Conservation (phyloP, 2,329 filamentous ascomycete genomes). For the Venturia aucupariae region DNA sequence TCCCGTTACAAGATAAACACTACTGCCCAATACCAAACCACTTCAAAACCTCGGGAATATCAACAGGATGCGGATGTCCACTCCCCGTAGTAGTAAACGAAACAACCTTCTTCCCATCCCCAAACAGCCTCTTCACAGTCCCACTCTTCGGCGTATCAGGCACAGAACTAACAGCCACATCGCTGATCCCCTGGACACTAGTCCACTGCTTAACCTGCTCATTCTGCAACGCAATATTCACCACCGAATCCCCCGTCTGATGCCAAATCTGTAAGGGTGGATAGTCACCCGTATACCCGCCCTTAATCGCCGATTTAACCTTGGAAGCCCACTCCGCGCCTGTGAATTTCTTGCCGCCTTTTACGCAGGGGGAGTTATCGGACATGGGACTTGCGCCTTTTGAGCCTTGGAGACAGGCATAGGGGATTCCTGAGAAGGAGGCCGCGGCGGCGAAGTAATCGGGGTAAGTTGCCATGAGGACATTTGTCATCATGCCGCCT, state of each 20-base stretch:
- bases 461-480: slow-evolving; percentile 38
- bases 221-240: background rate
- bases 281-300: slow-evolving; percentile 25
- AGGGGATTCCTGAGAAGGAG: slow-evolving; percentile 40
- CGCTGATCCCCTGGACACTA: background rate
- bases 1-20: too few species aligned
- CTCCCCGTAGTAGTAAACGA: background rate
- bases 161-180: background rate
- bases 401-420: slow-evolving; percentile 36
- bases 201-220: slow-evolving; percentile 15
- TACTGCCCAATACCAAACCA: slow-evolving; percentile 11
- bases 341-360: slow-evolving; percentile 8
- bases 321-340: slow-evolving; percentile 9
- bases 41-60: slow-evolving; percentile 11
- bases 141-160: background rate
- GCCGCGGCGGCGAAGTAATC: slow-evolving; percentile 40
- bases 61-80: slow-evolving; percentile 12
- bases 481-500: slow-evolving; percentile 43
- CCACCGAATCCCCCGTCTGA: slow-evolving; percentile 24
- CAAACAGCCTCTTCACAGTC: slow-evolving; percentile 8
- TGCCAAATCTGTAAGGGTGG: slow-evolving; percentile 30
- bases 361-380: slow-evolving; percentile 9
- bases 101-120: slow-evolving; percentile 13
- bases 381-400: slow-evolving; percentile 7
- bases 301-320: slow-evolving; percentile 13